Conservation (phyloP, 2,329 filamentous ascomycete genomes). For the Sporothrix curviconia region DNA sequence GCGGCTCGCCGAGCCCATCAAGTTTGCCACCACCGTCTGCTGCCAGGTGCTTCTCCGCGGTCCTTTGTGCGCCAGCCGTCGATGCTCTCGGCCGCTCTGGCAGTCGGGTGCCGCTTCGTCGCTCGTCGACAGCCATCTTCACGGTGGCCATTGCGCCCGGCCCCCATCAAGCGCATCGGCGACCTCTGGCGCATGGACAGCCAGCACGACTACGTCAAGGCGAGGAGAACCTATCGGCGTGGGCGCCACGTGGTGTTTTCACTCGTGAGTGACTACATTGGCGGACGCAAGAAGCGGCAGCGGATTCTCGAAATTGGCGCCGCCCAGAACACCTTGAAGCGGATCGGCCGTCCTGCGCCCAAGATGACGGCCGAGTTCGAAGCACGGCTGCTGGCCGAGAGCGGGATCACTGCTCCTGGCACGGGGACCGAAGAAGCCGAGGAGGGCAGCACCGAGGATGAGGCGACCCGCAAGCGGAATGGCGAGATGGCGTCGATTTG, state of each 20-base stretch:
- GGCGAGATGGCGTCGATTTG: slow-evolving; percentile 47
- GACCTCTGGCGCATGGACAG: slow-evolving; percentile 97
- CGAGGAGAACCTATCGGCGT: slow-evolving; percentile 76
- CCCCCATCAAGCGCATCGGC: slow-evolving; percentile 82
- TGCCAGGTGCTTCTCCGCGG: slow-evolving; percentile 78
- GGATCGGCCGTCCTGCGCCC: slow-evolving; percentile 46
- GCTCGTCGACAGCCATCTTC: slow-evolving; percentile 80
- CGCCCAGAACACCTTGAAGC: slow-evolving; percentile 59
- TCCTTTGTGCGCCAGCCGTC: slow-evolving; percentile 80
- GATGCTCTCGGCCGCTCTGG: slow-evolving; percentile 78
- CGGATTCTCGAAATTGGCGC: slow-evolving; percentile 76
- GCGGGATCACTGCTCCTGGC: slow-evolving; percentile 26
- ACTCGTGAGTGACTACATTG: slow-evolving; percentile 80
- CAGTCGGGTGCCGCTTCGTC: slow-evolving; percentile 78
- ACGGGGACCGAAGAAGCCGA: slow-evolving; percentile 25
- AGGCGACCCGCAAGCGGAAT: slow-evolving; percentile 11
- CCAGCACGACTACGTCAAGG: slow-evolving; percentile 90
- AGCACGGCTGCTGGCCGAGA: slow-evolving; percentile 20
- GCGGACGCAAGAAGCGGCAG: slow-evolving; percentile 63
- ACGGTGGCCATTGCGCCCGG: slow-evolving; percentile 77
- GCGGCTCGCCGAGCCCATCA: slow-evolving; percentile 80
- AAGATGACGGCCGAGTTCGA: slow-evolving; percentile 6
- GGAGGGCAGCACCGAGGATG: slow-evolving; percentile 33
- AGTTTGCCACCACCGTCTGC: slow-evolving; percentile 72
- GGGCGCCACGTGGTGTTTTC: slow-evolving; percentile 88